A percentile compares a stretch with the other conserved stretches of the same genome.
phyloP scores from a whole-genome alignment of 208 protist genomes.

The Acanthamoeba royreba region DNA sequence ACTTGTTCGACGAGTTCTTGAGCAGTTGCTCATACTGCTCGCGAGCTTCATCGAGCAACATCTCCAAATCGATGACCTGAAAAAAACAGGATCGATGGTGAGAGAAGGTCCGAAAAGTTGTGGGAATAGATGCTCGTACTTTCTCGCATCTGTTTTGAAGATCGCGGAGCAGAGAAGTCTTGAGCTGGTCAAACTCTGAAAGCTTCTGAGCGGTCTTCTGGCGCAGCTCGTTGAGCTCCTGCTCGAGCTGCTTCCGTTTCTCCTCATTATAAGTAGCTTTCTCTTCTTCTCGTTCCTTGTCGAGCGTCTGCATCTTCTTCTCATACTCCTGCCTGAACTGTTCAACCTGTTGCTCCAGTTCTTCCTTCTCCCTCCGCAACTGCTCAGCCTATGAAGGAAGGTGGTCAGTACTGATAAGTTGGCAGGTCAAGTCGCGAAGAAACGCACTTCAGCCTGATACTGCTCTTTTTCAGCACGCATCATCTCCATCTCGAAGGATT shows the following conservation, averaged over 20 bases:
- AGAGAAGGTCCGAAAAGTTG: not conserved
- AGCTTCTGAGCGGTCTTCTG: not conserved
- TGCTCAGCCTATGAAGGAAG: not conserved
- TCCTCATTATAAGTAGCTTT: not conserved
- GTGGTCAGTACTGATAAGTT: not conserved
- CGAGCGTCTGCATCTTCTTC: not conserved
- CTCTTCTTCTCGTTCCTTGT: not conserved
- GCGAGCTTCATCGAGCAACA: constrained; percentile 9
- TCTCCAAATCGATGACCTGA: constrained; percentile 32
- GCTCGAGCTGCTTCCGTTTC: constrained; percentile 16
- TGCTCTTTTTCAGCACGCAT: constrained; percentile 16
- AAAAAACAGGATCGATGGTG: too few species aligned
- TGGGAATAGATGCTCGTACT: not conserved
- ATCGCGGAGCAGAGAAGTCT: constrained; percentile 25
- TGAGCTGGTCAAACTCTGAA: not conserved
- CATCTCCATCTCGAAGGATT: constrained; percentile 42
- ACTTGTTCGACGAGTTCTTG: constrained; percentile 43
- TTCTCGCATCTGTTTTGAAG: constrained; percentile 38
- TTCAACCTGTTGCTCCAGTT: not conserved
- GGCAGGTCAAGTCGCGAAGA: not conserved
- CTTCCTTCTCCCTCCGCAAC: not conserved
- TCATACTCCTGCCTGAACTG: not conserved
- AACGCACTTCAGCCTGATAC: not conserved
- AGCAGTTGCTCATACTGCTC: constrained; percentile 45
- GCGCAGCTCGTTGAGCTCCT: constrained; percentile 7